phyloP scores from a whole-genome alignment of 495 filamentous ascomycete genomes.

The Aspergillus kassunensis region DNA sequence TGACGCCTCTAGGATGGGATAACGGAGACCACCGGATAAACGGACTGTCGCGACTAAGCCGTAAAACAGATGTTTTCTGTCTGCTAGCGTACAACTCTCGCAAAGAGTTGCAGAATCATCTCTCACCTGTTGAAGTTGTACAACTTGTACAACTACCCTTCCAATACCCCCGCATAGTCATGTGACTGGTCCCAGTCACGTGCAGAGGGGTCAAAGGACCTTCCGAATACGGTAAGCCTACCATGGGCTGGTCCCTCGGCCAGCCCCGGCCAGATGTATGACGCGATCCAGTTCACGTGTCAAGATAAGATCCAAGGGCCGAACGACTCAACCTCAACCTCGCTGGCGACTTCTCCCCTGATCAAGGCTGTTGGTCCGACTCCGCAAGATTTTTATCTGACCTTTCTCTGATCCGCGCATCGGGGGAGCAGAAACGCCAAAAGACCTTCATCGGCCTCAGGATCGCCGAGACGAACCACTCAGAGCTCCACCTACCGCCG shows the following conservation, averaged over 20 bases:
- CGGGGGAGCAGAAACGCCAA: slow-evolving; percentile 2
- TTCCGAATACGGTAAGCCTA: slow-evolving; percentile 4
- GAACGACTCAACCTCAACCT: too few species aligned
- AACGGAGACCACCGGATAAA: neutral
- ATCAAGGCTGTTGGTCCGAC: slow-evolving; percentile 3
- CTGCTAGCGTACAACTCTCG: too few species aligned
- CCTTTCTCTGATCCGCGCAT: slow-evolving; percentile 4
- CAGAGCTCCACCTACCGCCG: slow-evolving; percentile 20
- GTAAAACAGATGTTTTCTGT: too few species aligned
- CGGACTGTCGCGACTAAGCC: too few species aligned
- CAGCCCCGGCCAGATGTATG: too few species aligned
- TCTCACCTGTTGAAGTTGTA: too few species aligned
- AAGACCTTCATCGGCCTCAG: slow-evolving; percentile 13
- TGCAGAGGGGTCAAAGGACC: slow-evolving; percentile 1
- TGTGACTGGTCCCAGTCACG: slow-evolving; percentile 1
- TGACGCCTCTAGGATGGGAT: neutral
- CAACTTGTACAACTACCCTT: neutral
- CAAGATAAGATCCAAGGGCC: neutral
- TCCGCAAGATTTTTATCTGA: slow-evolving; percentile 3
- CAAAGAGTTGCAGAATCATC: too few species aligned
- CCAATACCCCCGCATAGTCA: neutral
- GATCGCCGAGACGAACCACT: slow-evolving; percentile 21
- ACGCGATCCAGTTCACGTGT: neutral
- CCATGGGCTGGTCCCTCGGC: too few species aligned
- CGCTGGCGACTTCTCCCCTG: neutral